Percentiles rank a stretch among this genome's conserved stretches.
Evolutionary conservation across 768 basidiomycete species (phyloP).

Genomic region (Fomitopsis pulvina): DNA sequence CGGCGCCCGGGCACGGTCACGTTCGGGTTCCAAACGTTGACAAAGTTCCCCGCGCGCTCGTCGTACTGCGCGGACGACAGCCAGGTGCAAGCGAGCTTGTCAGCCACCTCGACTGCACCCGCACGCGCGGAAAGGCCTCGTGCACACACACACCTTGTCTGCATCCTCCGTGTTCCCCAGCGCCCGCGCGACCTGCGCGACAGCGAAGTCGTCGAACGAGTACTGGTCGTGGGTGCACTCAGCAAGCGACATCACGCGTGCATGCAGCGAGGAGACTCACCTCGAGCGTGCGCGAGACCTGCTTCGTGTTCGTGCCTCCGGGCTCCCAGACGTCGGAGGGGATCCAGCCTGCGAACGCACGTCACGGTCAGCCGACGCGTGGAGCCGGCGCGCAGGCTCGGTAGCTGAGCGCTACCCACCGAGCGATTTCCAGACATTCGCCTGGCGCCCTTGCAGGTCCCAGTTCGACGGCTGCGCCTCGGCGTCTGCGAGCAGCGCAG

Average conservation of each 20-base stretch:
- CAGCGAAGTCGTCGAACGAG: slow-evolving; percentile 57
- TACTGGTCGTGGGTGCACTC: slow-evolving; percentile 30
- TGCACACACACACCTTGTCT: slow-evolving; percentile 35
- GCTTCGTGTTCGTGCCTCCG: slow-evolving; percentile 53
- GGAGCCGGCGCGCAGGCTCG: too few species aligned
- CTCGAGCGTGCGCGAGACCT: slow-evolving; percentile 57
- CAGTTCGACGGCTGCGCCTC: slow-evolving; percentile 52
- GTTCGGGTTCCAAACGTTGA: slow-evolving; percentile 55
- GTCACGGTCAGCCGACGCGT: too few species aligned
- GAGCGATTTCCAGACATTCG: slow-evolving; percentile 47
- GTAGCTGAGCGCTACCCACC: slow-evolving; percentile 24
- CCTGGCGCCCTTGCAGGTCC: slow-evolving; percentile 58
- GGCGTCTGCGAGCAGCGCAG: slow-evolving; percentile 51
- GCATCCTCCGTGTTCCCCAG: slow-evolving; percentile 45
- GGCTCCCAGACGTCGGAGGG: slow-evolving; percentile 27
- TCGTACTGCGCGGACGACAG: slow-evolving; percentile 34
- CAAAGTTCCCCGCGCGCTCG: slow-evolving; percentile 47
- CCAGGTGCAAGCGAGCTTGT: background rate
- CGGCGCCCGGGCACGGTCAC: slow-evolving; percentile 41
- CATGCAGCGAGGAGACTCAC: slow-evolving; percentile 27
- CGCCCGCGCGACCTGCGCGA: slow-evolving; percentile 55
- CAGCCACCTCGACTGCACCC: background rate
- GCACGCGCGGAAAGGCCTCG: background rate
- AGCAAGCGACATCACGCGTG: background rate
- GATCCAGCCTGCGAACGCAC: slow-evolving; percentile 21